Conservation (phyloP, 176 grass and related monocot genomes). For the Coix lacrymajobi region DNA sequence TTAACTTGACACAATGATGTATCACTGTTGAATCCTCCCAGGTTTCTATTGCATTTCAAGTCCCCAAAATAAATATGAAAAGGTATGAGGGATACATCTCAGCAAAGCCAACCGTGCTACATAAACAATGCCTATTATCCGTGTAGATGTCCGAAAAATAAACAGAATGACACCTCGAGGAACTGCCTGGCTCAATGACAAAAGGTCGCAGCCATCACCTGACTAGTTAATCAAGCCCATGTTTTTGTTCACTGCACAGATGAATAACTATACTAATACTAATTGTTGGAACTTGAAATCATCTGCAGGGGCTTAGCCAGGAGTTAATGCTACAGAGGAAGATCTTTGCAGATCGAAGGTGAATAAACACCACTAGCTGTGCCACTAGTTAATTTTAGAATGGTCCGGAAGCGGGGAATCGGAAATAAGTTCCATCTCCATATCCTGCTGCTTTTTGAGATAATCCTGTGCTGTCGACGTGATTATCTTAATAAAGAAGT, state of each 20-base stretch:
- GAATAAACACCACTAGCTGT: constrained; percentile 31
- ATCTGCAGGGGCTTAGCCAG: constrained; percentile 29
- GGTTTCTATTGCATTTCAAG: constrained; percentile 11
- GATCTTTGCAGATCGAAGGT: constrained; percentile 17
- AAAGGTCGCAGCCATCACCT: constrained; percentile 30
- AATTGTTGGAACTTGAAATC: constrained; percentile 15
- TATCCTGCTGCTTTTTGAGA: constrained; percentile 79
- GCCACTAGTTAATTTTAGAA: constrained; percentile 28
- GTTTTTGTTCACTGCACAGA: constrained; percentile 34
- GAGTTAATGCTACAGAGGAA: constrained; percentile 7
- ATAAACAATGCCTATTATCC: constrained; percentile 35
- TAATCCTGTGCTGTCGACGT: constrained; percentile 72
- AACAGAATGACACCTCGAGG: constrained; percentile 19
- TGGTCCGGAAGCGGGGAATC: neutral
- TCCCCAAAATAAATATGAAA: neutral
- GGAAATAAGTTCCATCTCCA: constrained; percentile 53
- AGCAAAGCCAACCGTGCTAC: constrained; percentile 20
- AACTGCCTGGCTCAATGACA: constrained; percentile 32
- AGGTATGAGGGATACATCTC: constrained; percentile 15
- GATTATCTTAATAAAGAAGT: constrained; percentile 86
- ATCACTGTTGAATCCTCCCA: constrained; percentile 1
- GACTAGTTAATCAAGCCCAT: constrained; percentile 4
- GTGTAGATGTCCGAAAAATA: constrained; percentile 28
- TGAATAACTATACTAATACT: constrained; percentile 22
- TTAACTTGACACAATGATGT: neutral